Conservation (phyloP, 2,329 filamentous ascomycete genomes). For the Grosmannia serpens region DNA sequence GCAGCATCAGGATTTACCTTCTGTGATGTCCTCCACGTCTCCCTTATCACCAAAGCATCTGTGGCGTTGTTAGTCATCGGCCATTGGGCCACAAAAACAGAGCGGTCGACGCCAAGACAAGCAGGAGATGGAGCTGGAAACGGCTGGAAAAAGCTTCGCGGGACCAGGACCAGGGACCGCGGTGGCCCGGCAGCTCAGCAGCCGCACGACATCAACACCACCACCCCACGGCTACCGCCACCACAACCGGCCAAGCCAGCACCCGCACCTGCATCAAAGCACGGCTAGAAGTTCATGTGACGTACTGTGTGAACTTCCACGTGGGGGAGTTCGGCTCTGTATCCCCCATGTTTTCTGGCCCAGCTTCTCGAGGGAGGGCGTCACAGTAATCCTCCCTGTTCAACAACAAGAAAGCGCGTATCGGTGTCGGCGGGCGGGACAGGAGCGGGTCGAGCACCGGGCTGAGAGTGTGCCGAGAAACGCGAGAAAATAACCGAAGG, state of each 20-base stretch:
- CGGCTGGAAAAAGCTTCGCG: neutral
- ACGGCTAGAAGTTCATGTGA: conserved; percentile 14
- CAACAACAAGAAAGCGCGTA: neutral
- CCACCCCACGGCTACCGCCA: neutral
- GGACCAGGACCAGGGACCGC: neutral
- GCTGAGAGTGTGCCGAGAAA: neutral
- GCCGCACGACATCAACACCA: neutral
- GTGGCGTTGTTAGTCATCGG: conserved; percentile 5
- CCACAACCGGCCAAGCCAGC: neutral
- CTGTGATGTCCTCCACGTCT: conserved; percentile 97
- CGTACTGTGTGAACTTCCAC: conserved; percentile 99
- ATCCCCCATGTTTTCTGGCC: conserved; percentile 72
- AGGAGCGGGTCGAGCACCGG: neutral
- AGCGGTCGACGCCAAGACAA: neutral
- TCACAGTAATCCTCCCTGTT: conserved; percentile 4
- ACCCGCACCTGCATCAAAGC: neutral
- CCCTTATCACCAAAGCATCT: conserved; percentile 99
- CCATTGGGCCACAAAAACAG: neutral
- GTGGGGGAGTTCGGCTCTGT: conserved; percentile 87
- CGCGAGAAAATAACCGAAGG: neutral
- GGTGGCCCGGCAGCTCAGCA: neutral
- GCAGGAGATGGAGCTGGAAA: neutral
- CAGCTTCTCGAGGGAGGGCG: neutral
- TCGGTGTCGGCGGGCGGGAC: neutral
- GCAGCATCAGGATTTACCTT: conserved; percentile 47